Evolutionary conservation across 1,284 basidiomycete species (phyloP), one percentile per base, ranked within the genome.

Genomic region (Apiotrichum porosum): DNA sequence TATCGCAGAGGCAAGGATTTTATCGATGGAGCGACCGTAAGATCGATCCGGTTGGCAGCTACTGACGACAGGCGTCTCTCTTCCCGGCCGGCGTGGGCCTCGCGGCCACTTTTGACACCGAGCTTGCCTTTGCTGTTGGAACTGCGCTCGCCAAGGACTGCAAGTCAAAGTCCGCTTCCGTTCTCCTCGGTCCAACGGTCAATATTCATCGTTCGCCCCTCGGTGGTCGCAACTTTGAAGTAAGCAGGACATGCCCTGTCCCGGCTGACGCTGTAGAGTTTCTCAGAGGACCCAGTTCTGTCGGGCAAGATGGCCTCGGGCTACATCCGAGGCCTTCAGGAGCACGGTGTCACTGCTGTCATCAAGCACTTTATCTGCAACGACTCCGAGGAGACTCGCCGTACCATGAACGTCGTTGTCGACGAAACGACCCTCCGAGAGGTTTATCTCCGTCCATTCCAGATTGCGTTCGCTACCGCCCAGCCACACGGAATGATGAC

Each of bases 161-260:
- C 5, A 87, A 83, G 65, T 77, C 85, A 31, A 79, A 83, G 37
- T 78, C 81, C 24, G 83, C 83, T 3, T 81, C 83, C 9, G 77
- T 86, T 6, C 61, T 71, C 9, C 79, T 88, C 23, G 86, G 82
- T 0, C 86, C 86, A 1, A 88, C 86, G 0, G 83, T 83, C 69
- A 89, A 89, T 67, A 88, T 87, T 44, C 84, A 86, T 67, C 79
- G 86, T 24, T 83, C 77, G 49, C 86, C 86, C 9, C 78, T 87
- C 10, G 85, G 85, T 31, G 86, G 86, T 30, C 76, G 86, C 43
- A 57, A 61, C 4, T 63, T 66, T 44, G 62, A 59, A 65, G 84
- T 83, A 28, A 28, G 26, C 26, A 28, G 6, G 26, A 6, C 26
- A 28, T 12, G 26, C 12, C 26, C 12, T 28, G 26, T 28, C 12